Evolutionary conservation across 495 filamentous ascomycete species (phyloP).

Genomic region (Podospora bellae-mahoneyi): DNA sequence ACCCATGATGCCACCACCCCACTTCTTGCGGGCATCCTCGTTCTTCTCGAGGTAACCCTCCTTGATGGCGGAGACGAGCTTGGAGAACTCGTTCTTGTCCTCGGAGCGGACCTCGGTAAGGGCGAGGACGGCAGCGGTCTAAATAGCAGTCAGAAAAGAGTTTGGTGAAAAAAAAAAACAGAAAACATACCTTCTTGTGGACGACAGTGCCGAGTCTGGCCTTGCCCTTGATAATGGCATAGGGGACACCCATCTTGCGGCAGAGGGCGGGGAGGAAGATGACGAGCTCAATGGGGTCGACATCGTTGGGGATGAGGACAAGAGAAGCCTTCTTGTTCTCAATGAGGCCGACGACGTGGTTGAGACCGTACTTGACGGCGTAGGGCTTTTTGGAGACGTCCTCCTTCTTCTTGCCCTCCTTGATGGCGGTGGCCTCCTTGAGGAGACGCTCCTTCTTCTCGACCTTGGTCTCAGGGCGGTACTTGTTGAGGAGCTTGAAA

Average conservation of each 20-base stretch:
- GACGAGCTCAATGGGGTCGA: constrained; percentile 99
- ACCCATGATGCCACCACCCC: constrained; percentile 99
- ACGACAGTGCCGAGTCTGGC: constrained; percentile 97
- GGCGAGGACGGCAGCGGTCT: constrained; percentile 93
- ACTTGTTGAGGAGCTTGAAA: constrained; percentile 99
- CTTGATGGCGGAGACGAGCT: constrained; percentile 94
- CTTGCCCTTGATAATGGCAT: constrained; percentile 99
- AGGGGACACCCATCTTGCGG: constrained; percentile 99
- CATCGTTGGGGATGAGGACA: constrained; percentile 98
- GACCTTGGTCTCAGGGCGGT: constrained; percentile 96
- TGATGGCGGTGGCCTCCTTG: constrained; percentile 94
- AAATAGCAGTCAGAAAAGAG: constrained; percentile 18
- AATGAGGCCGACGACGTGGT: constrained; percentile 98
- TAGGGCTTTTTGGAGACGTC: constrained; percentile 99
- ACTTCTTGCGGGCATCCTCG: constrained; percentile 87
- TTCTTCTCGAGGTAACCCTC: constrained; percentile 96
- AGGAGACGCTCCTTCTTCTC: constrained; percentile 99
- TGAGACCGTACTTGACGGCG: constrained; percentile 98
- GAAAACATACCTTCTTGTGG: constrained; percentile 85
- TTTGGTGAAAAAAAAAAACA: background rate
- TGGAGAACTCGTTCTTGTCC: constrained; percentile 96
- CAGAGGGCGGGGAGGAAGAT: constrained; percentile 98
- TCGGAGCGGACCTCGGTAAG: constrained; percentile 93
- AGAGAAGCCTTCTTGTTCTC: constrained; percentile 99
- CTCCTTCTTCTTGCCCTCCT: constrained; percentile 99